These are phyloP conservation scores for Gliomastix tumulicola DNA, from an alignment of 2,329 filamentous ascomycete genomes.

Conservation along the genomic window DNA sequence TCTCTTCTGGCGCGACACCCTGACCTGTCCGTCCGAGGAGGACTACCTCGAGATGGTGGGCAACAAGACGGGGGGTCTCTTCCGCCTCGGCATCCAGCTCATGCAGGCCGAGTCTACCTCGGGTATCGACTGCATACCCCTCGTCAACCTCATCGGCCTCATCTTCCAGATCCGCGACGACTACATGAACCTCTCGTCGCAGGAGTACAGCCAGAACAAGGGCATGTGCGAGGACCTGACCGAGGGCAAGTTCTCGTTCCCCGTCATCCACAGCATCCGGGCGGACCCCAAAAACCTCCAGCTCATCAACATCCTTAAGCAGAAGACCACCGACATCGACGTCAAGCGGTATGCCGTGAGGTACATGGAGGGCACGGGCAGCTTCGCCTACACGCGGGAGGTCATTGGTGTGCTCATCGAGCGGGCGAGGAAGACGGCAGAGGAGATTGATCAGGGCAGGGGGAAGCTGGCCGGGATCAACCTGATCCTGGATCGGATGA, in stretches of 20 bases:
- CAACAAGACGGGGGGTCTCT: constrained; percentile 85
- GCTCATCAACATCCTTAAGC: constrained; percentile 85
- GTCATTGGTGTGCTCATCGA: constrained; percentile 59
- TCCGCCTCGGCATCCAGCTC: constrained; percentile 76
- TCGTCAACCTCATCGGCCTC: constrained; percentile 79
- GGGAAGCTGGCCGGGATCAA: constrained; percentile 51
- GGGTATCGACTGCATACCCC: constrained; percentile 64
- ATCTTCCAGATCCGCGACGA: constrained; percentile 91
- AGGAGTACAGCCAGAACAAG: constrained; percentile 80
- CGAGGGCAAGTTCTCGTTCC: constrained; percentile 95
- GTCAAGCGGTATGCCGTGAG: constrained; percentile 86
- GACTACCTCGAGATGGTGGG: constrained; percentile 93
- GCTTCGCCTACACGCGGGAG: constrained; percentile 75
- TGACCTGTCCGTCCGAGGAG: constrained; percentile 78
- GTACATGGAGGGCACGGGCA: constrained; percentile 87
- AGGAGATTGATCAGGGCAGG: constrained; percentile 56
- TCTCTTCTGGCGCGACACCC: constrained; percentile 79
- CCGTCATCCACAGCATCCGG: constrained; percentile 88
- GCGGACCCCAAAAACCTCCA: constrained; percentile 67
- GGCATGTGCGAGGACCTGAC: constrained; percentile 93
- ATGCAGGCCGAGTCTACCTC: constrained; percentile 69
- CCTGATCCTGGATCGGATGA: constrained; percentile 64
- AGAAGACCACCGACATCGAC: constrained; percentile 78
- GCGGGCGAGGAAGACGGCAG: constrained; percentile 55
- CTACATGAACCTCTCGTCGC: constrained; percentile 76